Evolutionary conservation across 2,329 filamentous ascomycete species (phyloP).

Genomic region (Colletotrichum liaoningense): DNA sequence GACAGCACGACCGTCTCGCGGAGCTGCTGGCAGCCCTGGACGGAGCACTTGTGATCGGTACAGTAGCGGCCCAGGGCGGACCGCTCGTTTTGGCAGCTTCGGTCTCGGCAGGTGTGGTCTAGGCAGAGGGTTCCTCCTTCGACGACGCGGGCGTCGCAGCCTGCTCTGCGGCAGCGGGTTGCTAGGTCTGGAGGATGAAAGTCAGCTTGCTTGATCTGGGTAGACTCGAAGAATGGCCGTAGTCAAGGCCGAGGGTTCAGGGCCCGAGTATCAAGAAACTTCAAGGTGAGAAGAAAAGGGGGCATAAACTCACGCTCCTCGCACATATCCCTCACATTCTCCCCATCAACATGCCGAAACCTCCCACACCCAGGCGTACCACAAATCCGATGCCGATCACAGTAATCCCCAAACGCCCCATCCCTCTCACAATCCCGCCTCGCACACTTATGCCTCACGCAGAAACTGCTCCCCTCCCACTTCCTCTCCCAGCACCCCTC

Average conservation of each 20-base stretch:
- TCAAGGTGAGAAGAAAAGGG: neutral
- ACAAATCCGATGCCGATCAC: constrained; percentile 38
- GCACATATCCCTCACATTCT: constrained; percentile 33
- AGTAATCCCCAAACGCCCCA: constrained; percentile 36
- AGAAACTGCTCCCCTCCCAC: constrained; percentile 39
- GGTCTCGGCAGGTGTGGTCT: constrained; percentile 40
- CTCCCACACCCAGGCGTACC: constrained; percentile 25
- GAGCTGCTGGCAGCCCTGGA: constrained; percentile 35
- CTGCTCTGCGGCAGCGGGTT: constrained; percentile 8
- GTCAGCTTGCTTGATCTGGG: neutral
- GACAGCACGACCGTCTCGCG: constrained; percentile 2
- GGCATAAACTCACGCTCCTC: constrained; percentile 40
- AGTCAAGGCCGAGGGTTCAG: neutral
- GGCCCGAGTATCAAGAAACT: neutral
- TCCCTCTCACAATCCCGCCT: constrained; percentile 41
- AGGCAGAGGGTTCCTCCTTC: constrained; percentile 35
- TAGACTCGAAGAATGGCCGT: neutral
- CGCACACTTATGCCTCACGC: constrained; percentile 42
- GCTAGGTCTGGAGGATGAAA: constrained; percentile 6
- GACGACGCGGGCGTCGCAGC: constrained; percentile 27
- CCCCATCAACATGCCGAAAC: constrained; percentile 26
- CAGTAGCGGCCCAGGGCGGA: constrained; percentile 36
- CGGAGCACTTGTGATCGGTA: constrained; percentile 40
- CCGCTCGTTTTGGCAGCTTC: constrained; percentile 37
- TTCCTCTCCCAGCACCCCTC: constrained; percentile 39